Percentiles rank a stretch among this genome's conserved stretches.
These are phyloP conservation scores for Thelonectria rubi DNA, from an alignment of 2,329 filamentous ascomycete genomes.

Conservation along the genomic window DNA sequence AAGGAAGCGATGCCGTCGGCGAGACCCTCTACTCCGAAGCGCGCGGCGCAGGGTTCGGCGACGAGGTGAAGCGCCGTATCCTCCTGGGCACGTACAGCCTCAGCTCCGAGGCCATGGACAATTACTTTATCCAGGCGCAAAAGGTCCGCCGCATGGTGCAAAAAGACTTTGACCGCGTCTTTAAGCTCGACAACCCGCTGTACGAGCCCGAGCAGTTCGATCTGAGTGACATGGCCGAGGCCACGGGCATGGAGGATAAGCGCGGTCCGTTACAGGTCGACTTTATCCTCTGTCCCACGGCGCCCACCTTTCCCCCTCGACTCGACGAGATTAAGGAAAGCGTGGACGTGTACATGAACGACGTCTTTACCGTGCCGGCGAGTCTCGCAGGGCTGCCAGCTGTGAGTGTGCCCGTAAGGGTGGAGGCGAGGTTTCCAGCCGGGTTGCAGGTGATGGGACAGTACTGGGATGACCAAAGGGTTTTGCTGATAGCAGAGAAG, in stretches of 20 bases:
- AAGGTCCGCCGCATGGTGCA: conserved; percentile 85
- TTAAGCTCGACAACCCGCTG: conserved; percentile 75
- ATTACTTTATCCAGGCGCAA: conserved; percentile 96
- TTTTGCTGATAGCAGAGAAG: conserved; percentile 66
- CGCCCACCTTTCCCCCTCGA: conserved; percentile 77
- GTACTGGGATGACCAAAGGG: conserved; percentile 75
- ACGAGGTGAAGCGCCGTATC: conserved; percentile 87
- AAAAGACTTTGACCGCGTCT: conserved; percentile 84
- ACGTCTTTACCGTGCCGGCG: conserved; percentile 94
- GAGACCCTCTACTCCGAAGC: conserved; percentile 80
- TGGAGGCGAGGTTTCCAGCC: conserved; percentile 46
- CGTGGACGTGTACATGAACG: conserved; percentile 87
- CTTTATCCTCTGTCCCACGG: conserved; percentile 86
- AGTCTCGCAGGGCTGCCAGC: conserved; percentile 92
- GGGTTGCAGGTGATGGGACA: conserved; percentile 85
- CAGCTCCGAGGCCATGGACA: conserved; percentile 90
- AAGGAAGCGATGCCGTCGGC: conserved; percentile 61
- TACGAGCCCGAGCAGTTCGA: conserved; percentile 62
- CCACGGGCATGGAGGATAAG: conserved; percentile 62
- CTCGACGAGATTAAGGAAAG: conserved; percentile 65
- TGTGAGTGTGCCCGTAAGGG: conserved; percentile 74
- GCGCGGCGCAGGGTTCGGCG: conserved; percentile 78
- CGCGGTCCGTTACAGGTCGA: conserved; percentile 75
- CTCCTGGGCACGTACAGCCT: conserved; percentile 90
- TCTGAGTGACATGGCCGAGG: conserved; percentile 67